Base-by-base conservation (phyloP, 2,329 filamentous ascomycete species). In the Monilinia fructigena region DNA sequence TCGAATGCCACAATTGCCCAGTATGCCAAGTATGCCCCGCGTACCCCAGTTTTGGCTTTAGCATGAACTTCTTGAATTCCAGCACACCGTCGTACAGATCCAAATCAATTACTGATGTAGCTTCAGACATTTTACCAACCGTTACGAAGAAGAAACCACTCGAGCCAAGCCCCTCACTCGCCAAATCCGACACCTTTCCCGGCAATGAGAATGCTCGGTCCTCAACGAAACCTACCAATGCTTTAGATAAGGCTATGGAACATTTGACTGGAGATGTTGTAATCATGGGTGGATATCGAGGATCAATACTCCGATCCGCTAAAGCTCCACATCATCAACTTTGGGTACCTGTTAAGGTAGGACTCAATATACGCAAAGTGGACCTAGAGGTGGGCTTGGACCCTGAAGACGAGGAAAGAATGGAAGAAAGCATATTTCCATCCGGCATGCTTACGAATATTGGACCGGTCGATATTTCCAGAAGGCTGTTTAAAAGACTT, bases 311-410 rank as follows among this genome's bases (percentile, higher is more conserved):
- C 40, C 87, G 93, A 40, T 96, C 92, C 14, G 89, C 92, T 14
- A 88, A 92, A 69, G 85, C 91, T 5, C 87, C 91, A 4, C 87
- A 94, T 74, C 87, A 92, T n/a, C 92, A 96, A 75, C 80, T 97
- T 0, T 98, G 94, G 94, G 91, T 96, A 1, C 93, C 93, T 0
- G 89, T 97, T 74, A 97, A 97, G 77, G 89, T 97, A 38, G 93
- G 94, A 0, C 80, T 98, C 61, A 97, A 96, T 72, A 85, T 97
- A 68, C 89, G 93, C 65, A 97, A 95, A 75, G 93, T 94, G 2
- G 92, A 98, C 75, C 82, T 98, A 4, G 92, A 96, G 76, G 89
- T 98, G 12, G 93, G 93, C 0, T 79, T 97, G 5, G 84, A 90
- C 18, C 86, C 86, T 2, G 89, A 93, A 72, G 93, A 96, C 66